phyloP scores from a whole-genome alignment of 2,329 filamentous ascomycete species.

The Helotiales sp. region DNA sequence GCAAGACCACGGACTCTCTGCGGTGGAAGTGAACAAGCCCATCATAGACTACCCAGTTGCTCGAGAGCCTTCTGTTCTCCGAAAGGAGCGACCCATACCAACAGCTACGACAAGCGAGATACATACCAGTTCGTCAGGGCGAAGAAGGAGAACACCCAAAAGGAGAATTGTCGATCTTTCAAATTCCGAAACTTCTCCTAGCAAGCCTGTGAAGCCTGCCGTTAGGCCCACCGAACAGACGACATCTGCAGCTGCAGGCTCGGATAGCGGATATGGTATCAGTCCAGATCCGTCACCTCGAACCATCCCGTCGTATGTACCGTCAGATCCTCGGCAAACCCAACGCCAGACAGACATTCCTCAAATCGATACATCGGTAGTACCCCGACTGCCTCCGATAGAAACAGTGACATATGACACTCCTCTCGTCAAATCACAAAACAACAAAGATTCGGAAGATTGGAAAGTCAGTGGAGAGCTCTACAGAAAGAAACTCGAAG shows the following conservation, averaged over 20 bases:
- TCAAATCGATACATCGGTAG: constrained; percentile 38
- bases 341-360: constrained; percentile 36
- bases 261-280: constrained; percentile 39
- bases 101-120: constrained; percentile 62
- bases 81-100: constrained; percentile 61
- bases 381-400: constrained; percentile 38
- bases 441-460: constrained; percentile 49
- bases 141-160: constrained; percentile 64
- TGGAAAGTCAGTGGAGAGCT: constrained; percentile 75
- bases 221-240: constrained; percentile 36
- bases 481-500: constrained; percentile 88
- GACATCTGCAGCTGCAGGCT: constrained; percentile 23
- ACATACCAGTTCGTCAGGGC: constrained; percentile 60
- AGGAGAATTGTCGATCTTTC: constrained; percentile 69
- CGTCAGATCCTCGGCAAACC: constrained; percentile 38
- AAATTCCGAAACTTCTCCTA: constrained; percentile 47
- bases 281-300: constrained; percentile 41
- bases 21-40: constrained; percentile 71
- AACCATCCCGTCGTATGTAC: constrained; percentile 39
- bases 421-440: constrained; percentile 32
- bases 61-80: constrained; percentile 57
- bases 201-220: constrained; percentile 32
- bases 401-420: constrained; percentile 37
- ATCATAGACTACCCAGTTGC: constrained; percentile 59
- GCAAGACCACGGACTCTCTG: constrained; percentile 61